Base-by-base conservation (phyloP, 106 monocot genomes). In the Acorus gramineus region DNA sequence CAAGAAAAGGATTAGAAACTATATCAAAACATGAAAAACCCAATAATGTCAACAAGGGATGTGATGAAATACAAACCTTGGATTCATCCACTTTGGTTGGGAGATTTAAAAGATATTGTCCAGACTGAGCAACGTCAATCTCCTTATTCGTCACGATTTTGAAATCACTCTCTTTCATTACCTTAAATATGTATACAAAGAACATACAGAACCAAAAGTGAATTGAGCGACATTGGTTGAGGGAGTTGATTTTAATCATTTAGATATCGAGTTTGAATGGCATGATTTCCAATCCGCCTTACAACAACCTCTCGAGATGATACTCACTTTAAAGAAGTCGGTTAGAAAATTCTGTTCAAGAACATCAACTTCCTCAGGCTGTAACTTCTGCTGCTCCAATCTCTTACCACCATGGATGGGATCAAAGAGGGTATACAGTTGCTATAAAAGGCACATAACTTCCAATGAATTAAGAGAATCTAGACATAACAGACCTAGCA, bases 111-210 rank as follows among this genome's bases (percentile, higher is more conserved):
- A 96, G 90, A 79, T 96, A 96, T 55, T 96, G 87, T 46, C 84
- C 90, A 65, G 84, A 74, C 4, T 83, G 66, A 56, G 96, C 90
- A 58, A 96, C 72, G 51, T 85, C 83, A 68, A 82, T 69, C 64
- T 96, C 96, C 58, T 87, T 79, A 71, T 96, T 79, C 3, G 75
- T 83, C 48, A 91, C 73, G 59, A 87, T 72, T 62, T 85, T 96
- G 71, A 96, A 96, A 74, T 96, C 91, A 73, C 96, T 90, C 65
- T 96, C 87, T 60, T 96, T 85, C 90, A 96, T 96, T 48, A 96
- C 62, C 96, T 28, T 28, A 28, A 28, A 28, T 28, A 28, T 28
- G 28, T 28, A 28, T 28, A 28, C 0, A 28, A 28, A 28, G 28
- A 28, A 28, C 28, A 28, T 28, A 28, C 28, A 28, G 28, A 28